Evolutionary conservation across 225 moss, liverwort and hornwort species (phyloP).

Genomic region (Sphagnum contortum): DNA sequence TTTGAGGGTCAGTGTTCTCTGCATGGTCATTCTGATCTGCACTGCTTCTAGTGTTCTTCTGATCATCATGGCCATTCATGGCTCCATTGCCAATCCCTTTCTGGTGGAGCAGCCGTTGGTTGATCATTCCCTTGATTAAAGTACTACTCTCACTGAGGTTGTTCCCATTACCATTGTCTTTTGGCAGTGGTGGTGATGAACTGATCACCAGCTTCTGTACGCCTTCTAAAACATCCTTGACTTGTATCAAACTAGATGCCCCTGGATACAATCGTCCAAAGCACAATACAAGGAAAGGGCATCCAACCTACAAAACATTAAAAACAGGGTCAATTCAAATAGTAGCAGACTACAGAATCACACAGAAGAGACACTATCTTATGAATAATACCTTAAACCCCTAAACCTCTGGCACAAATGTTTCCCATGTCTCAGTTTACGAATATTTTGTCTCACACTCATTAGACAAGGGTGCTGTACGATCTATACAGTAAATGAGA

Average conservation of each 20-base stretch:
- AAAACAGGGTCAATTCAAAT: not conserved
- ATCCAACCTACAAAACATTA: conserved; percentile 55
- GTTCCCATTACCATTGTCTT: conserved; percentile 9
- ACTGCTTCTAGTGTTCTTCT: conserved; percentile 15
- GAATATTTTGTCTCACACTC: no score
- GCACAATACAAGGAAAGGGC: conserved; percentile 80
- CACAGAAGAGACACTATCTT: not conserved
- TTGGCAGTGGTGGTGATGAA: conserved; percentile 28
- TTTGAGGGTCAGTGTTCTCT: not conserved
- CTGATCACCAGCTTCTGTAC: conserved; percentile 67
- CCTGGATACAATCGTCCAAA: conserved; percentile 90
- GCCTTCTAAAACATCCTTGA: conserved; percentile 70
- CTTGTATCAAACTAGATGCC: conserved; percentile 68
- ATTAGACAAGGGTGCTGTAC: no score
- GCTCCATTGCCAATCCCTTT: not conserved
- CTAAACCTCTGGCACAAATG: not conserved
- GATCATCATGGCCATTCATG: conserved; percentile 15
- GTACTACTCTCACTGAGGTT: not conserved
- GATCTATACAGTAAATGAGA: no score
- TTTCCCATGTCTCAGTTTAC: not conserved
- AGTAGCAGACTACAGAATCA: not conserved
- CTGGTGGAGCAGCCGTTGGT: not conserved
- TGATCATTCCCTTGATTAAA: not conserved
- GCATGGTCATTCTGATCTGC: conserved; percentile 31
- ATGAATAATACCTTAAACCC: not conserved